A percentile compares a stretch with the other conserved stretches of the same genome.
Evolutionary conservation across 2,329 filamentous ascomycete genomes (phyloP).

Genomic region (Neoascochyta sp.): DNA sequence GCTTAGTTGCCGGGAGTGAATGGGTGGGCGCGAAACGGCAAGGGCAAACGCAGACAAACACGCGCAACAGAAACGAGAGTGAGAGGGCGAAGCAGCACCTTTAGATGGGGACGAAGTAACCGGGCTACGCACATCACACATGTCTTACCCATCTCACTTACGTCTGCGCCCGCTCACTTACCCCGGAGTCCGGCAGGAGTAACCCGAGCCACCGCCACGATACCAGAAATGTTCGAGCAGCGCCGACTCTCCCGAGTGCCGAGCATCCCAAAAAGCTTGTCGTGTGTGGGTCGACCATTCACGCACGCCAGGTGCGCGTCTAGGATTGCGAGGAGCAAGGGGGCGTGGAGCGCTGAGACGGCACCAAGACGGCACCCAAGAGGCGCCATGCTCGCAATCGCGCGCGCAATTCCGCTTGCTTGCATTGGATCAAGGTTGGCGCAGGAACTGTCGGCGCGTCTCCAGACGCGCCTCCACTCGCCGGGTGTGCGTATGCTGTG

Average conservation of each 20-base stretch:
- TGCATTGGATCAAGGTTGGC: too few species aligned
- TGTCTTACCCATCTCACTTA: conserved; percentile 4
- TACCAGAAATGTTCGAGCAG: conserved; percentile 3
- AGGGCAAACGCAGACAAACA: neutral
- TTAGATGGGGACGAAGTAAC: too few species aligned
- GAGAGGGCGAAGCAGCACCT: conserved; percentile 3
- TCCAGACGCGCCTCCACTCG: too few species aligned
- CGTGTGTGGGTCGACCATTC: conserved; percentile 11
- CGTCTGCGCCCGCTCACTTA: conserved; percentile 4
- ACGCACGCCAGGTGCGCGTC: conserved; percentile 13
- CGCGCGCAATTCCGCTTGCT: too few species aligned
- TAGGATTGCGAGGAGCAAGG: conserved; percentile 13
- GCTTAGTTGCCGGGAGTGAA: conserved; percentile 4
- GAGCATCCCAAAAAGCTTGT: conserved; percentile 9
- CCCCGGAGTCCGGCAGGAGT: conserved; percentile 8
- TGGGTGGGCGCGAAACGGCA: conserved; percentile 1
- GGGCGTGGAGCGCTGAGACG: conserved; percentile 3
- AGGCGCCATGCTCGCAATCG: too few species aligned
- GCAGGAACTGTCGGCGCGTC: too few species aligned
- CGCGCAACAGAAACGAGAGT: conserved; percentile 1
- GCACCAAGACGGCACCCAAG: conserved; percentile 7
- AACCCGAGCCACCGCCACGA: conserved; percentile 1
- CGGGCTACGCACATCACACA: conserved; percentile 6
- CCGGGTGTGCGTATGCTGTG: neutral
- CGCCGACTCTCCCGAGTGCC: conserved; percentile 7